These are phyloP conservation scores for Eucalyptus marginata DNA, from an alignment of 345 rosid genomes.

Conservation along the genomic window DNA sequence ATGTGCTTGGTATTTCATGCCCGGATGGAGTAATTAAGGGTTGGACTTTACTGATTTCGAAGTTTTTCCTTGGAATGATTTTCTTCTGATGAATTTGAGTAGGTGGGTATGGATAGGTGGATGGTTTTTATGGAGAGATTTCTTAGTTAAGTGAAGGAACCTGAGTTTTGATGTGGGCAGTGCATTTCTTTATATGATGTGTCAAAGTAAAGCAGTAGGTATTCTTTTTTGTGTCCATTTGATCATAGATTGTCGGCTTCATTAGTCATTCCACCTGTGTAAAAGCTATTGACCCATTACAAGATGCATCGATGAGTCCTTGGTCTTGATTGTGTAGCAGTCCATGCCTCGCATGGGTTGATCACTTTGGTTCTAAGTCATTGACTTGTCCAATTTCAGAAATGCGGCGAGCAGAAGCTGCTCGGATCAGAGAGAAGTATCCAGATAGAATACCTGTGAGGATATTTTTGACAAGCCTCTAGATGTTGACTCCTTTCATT, in stretches of 20 bases:
- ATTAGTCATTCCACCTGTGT: background rate
- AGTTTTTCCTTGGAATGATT: background rate
- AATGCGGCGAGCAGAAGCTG: conserved; percentile 76
- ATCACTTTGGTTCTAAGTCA: background rate
- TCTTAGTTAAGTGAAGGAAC: background rate
- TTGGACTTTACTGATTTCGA: background rate
- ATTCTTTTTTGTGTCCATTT: background rate
- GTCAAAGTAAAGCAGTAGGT: background rate
- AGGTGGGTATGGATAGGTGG: background rate
- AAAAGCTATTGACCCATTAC: background rate
- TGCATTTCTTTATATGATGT: background rate
- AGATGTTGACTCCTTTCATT: background rate
- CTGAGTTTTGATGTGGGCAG: background rate
- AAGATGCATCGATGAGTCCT: background rate
- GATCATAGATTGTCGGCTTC: background rate
- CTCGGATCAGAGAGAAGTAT: conserved; percentile 83
- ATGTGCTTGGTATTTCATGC: background rate
- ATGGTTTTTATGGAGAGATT: background rate
- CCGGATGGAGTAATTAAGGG: background rate
- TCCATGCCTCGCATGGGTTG: background rate
- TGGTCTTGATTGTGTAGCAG: background rate
- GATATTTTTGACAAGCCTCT: background rate
- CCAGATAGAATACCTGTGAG: conserved; percentile 87
- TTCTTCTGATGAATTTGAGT: background rate
- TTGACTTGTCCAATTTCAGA: conserved; percentile 11